A percentile compares a stretch with the other conserved stretches of the same genome.
Conservation (phyloP, 2,329 filamentous ascomycete species). For the Pseudocercospora fuligena region DNA sequence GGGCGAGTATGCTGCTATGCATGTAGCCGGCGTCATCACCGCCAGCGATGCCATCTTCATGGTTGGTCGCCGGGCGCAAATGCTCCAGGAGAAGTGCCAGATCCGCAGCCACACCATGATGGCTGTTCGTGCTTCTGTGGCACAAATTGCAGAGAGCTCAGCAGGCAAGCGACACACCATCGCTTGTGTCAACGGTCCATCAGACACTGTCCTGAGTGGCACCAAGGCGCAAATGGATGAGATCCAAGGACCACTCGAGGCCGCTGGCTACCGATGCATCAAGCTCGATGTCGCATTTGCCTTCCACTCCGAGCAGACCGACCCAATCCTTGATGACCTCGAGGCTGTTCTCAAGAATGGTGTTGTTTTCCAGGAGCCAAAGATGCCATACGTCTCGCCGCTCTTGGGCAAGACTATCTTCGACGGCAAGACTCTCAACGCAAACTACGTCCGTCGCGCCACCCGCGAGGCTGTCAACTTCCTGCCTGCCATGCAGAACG, state of each 20-base stretch:
- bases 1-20: conserved; percentile 23
- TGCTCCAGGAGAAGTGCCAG: conserved; percentile 37
- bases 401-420: conserved; percentile 35
- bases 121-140: conserved; percentile 27
- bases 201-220: conserved; percentile 34
- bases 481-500: conserved; percentile 28
- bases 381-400: conserved; percentile 40
- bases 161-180: conserved; percentile 18
- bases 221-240: conserved; percentile 23
- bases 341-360: conserved; percentile 23
- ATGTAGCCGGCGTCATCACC: conserved; percentile 22
- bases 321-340: conserved; percentile 36
- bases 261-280: conserved; percentile 16
- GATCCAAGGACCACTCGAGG: conserved; percentile 16
- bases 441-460: conserved; percentile 32
- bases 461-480: conserved; percentile 50
- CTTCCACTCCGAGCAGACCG: conserved; percentile 41
- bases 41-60: conserved; percentile 38
- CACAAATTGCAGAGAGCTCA: conserved; percentile 15
- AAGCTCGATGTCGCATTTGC: conserved; percentile 35
- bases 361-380: conserved; percentile 25
- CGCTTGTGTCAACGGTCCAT: conserved; percentile 35
- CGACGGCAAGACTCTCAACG: conserved; percentile 29
- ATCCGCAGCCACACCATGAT: conserved; percentile 36
- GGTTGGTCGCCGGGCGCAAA: conserved; percentile 41